Evolutionary conservation across 192 early-diverging fungal species (phyloP), one percentile per base, ranked within the genome.

Genomic region (Dimargaris verticillata): DNA sequence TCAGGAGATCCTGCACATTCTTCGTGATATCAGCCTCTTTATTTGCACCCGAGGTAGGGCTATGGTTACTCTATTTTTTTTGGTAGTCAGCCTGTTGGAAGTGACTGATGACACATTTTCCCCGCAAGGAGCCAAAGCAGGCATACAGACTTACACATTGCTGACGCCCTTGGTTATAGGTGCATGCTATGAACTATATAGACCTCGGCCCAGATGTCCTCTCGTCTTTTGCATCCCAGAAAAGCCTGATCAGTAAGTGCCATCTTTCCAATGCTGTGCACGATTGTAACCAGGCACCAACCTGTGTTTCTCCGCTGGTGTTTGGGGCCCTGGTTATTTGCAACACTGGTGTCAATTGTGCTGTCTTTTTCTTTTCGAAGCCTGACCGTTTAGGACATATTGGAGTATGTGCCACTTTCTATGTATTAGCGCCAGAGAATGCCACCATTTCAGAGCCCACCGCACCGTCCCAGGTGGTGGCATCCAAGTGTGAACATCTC

Each of bases 11-110:
- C n/a, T 59, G 2, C 33, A n/a, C 41, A 59, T 59, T 18, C 28
- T 59, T 13, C 57, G 57, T 13, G 57, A 59, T n/a, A 59, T 59
- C 41, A 59, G 57, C n/a, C 22, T 59, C 4, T 59, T 59, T 44
- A 59, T 59, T 43, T 44, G 41, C n/a, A 25, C 41, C 10, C 57
- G 57, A 38, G 47, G 47, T 48, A 22, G 20, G 47, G 2, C 20
- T 12, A 17, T 22, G 2, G 12, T 17, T 22, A 17, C 47, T 11
- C 18, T 17, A 48, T 20, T 17, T 2, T 3, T 3, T 4, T 48
- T 5, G 15, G 47, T 12, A 22, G 20, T 12, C 11, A 17, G 4
- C 1, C 20, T 45, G 4, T 12, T 48, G 20, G 15, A 48, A 20
- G 11, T 12, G 11, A 20, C 2, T 48, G 4, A 20, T 48, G 15